phyloP scores from a whole-genome alignment of 2,329 filamentous ascomycete species.

The Penicillium sp. region DNA sequence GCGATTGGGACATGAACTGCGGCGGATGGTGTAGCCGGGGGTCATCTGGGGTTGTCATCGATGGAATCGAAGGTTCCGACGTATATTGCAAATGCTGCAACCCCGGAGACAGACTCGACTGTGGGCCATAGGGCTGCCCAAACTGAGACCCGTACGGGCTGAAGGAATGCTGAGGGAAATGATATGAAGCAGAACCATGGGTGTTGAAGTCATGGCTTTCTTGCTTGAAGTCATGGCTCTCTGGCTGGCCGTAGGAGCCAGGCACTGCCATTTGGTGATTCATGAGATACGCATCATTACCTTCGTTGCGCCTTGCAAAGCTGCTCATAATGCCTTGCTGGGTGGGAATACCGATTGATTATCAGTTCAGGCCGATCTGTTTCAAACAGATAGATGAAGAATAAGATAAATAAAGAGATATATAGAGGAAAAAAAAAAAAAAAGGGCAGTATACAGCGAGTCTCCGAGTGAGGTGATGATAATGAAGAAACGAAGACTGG shows the following conservation, averaged over 20 bases:
- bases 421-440: neutral
- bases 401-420: neutral
- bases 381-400: neutral
- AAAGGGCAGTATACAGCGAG: neutral
- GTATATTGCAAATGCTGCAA: constrained; percentile 29
- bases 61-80: constrained; percentile 27
- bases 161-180: constrained; percentile 29
- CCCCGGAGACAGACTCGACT: constrained; percentile 24
- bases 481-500: neutral
- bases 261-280: constrained; percentile 29
- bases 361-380: neutral
- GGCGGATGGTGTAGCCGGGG: constrained; percentile 28
- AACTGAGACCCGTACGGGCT: constrained; percentile 33
- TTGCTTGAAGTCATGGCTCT: constrained; percentile 26
- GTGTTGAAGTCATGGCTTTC: constrained; percentile 26
- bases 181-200: constrained; percentile 26
- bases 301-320: constrained; percentile 34
- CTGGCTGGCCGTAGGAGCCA: constrained; percentile 25
- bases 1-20: constrained; percentile 27
- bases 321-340: constrained; percentile 30
- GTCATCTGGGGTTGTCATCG: constrained; percentile 29
- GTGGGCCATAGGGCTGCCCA: constrained; percentile 30
- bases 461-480: neutral
- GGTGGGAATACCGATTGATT: neutral
- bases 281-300: constrained; percentile 29